Percentiles rank a stretch among this genome's conserved stretches.
phyloP scores from a whole-genome alignment of 352 stramenopile species.

The Phytophthora pini region DNA sequence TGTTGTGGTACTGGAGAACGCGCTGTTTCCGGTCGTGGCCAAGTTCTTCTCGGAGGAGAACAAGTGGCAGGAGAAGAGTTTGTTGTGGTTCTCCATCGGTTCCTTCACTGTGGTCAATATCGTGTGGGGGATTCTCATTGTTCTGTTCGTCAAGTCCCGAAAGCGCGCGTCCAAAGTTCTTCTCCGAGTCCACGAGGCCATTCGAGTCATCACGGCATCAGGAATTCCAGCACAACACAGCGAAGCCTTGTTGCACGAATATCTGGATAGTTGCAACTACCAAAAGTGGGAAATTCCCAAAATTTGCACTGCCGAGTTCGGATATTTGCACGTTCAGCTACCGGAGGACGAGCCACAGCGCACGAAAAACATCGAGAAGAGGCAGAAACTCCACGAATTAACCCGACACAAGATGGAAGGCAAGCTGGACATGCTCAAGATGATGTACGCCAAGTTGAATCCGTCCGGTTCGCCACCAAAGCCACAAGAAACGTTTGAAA shows the following conservation, averaged over 20 bases:
- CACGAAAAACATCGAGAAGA: neutral
- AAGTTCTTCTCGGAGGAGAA: slow-evolving; percentile 18
- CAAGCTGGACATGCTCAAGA: neutral
- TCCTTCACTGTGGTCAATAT: slow-evolving; percentile 57
- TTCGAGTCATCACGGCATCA: slow-evolving; percentile 36
- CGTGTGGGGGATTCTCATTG: slow-evolving; percentile 33
- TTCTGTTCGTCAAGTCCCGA: slow-evolving; percentile 39
- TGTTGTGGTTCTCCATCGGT: slow-evolving; percentile 43
- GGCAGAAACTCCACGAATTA: neutral
- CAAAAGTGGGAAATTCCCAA: slow-evolving; percentile 17
- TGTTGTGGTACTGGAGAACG: slow-evolving; percentile 62
- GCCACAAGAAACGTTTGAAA: neutral
- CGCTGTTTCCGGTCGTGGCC: slow-evolving; percentile 46
- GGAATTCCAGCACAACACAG: slow-evolving; percentile 35
- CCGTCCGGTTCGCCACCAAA: neutral
- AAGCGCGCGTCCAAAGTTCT: slow-evolving; percentile 26
- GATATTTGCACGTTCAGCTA: slow-evolving; percentile 44
- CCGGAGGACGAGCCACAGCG: slow-evolving; percentile 28
- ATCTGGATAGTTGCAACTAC: slow-evolving; percentile 9
- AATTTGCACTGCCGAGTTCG: slow-evolving; percentile 32
- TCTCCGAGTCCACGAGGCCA: slow-evolving; percentile 46
- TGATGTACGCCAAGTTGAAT: neutral
- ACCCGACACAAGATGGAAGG: neutral
- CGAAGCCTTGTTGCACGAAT: slow-evolving; percentile 34
- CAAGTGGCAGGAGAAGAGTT: slow-evolving; percentile 36